Evolutionary conservation across 495 filamentous ascomycete species (phyloP).

Genomic region (Wilcoxina mikolae): DNA sequence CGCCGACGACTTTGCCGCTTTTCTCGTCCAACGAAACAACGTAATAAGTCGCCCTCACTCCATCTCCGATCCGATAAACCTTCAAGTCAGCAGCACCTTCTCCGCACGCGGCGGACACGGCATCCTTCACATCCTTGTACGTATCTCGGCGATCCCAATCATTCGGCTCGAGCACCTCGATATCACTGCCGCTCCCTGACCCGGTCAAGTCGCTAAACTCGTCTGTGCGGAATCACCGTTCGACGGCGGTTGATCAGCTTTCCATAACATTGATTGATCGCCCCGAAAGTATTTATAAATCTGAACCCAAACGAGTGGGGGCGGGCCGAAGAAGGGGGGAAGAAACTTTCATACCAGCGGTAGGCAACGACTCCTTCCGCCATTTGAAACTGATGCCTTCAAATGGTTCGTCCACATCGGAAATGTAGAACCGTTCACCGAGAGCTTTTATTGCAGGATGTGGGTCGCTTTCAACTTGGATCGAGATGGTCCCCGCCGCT

Average conservation of each 20-base stretch:
- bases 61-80: conserved; percentile 41
- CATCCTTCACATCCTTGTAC: conserved; percentile 34
- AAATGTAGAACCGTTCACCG: conserved; percentile 36
- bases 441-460: conserved; percentile 19
- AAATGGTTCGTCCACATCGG: conserved; percentile 54
- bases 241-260: neutral
- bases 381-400: conserved; percentile 45
- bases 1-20: conserved; percentile 40
- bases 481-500: neutral
- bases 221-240: conserved; percentile 15
- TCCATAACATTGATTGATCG: neutral
- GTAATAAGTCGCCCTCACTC: conserved; percentile 45
- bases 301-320: neutral
- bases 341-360: conserved; percentile 32
- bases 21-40: conserved; percentile 40
- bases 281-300: neutral
- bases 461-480: neutral
- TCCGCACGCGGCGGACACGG: conserved; percentile 27
- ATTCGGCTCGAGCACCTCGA: conserved; percentile 28
- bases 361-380: conserved; percentile 30
- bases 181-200: neutral
- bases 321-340: conserved; percentile 3
- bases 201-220: conserved; percentile 33
- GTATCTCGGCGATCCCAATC: conserved; percentile 36
- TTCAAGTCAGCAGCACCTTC: conserved; percentile 39